Evolutionary conservation across 1,284 basidiomycete species (phyloP).

Genomic region (Xanthoconium separans): DNA sequence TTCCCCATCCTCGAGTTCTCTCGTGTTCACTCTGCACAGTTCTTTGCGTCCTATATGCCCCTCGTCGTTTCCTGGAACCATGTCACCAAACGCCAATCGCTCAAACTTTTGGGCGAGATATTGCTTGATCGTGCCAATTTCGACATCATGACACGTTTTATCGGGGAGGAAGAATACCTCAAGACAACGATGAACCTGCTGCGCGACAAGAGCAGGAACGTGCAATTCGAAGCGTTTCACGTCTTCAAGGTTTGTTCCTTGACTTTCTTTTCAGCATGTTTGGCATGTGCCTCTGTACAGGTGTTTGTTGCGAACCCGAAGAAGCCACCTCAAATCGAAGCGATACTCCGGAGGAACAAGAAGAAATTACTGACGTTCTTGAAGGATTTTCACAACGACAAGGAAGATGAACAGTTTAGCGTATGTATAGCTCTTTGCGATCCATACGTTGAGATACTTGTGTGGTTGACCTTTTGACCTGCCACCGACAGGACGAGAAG

Average conservation of each 20-base stretch:
- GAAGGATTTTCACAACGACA: conserved; percentile 95
- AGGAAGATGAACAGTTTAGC: conserved; percentile 97
- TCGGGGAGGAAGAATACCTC: conserved; percentile 87
- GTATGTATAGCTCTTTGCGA: conserved; percentile 37
- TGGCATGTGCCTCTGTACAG: conserved; percentile 38
- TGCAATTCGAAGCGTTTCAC: conserved; percentile 99
- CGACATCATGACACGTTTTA: conserved; percentile 98
- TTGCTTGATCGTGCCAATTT: conserved; percentile 97
- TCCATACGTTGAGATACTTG: neutral
- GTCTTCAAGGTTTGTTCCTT: conserved; percentile 86
- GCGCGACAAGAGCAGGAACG: conserved; percentile 96
- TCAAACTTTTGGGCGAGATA: conserved; percentile 98
- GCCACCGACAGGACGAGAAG: conserved; percentile 77
- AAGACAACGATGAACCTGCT: conserved; percentile 99
- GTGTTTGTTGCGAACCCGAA: conserved; percentile 99
- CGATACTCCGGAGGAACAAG: conserved; percentile 89
- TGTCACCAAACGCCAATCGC: conserved; percentile 98
- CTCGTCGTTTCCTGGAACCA: conserved; percentile 95
- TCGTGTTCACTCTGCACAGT: conserved; percentile 45
- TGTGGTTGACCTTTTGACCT: neutral
- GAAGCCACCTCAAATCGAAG: conserved; percentile 94
- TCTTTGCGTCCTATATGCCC: conserved; percentile 93
- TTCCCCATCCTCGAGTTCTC: neutral
- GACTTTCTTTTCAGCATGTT: neutral
- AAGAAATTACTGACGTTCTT: conserved; percentile 93